Evolutionary conservation across 305 asterid species (phyloP).

Genomic region (Plantago coronopus): DNA sequence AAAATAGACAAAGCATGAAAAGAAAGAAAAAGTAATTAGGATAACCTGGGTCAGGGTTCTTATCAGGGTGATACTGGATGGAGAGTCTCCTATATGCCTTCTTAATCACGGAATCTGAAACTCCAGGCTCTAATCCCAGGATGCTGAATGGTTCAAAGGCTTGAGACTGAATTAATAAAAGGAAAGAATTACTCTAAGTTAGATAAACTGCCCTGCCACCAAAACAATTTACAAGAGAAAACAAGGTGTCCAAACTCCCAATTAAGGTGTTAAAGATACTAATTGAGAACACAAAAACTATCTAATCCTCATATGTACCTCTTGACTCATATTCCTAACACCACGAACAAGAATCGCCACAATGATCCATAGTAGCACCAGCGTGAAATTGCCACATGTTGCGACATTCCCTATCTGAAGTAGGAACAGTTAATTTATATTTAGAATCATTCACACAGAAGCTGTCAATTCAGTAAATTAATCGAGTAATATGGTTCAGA

Average conservation of each 20-base stretch:
- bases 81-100: constrained; percentile 96
- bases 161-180: constrained; percentile 47
- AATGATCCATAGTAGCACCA: constrained; percentile 77
- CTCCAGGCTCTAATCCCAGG: constrained; percentile 91
- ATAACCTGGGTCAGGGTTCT: constrained; percentile 98
- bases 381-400: constrained; percentile 65
- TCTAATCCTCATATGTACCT: constrained; percentile 38
- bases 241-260: not conserved
- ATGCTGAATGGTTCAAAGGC: constrained; percentile 90
- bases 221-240: not conserved
- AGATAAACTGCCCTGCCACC: not conserved
- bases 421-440: not conserved
- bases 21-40: constrained; percentile 11
- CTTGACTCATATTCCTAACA: constrained; percentile 62
- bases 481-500: constrained; percentile 26
- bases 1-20: constrained; percentile 11
- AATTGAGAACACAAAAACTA: not conserved
- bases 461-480: constrained; percentile 5
- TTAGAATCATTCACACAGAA: constrained; percentile 8
- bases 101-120: constrained; percentile 81
- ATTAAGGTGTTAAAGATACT: not conserved
- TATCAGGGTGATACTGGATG: constrained; percentile 97
- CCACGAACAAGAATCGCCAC: constrained; percentile 53
- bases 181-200: constrained; percentile 9
- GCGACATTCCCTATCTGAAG: constrained; percentile 55